Base-by-base conservation (phyloP, 2,329 filamentous ascomycete genomes). In the Phialocephala subalpina region DNA sequence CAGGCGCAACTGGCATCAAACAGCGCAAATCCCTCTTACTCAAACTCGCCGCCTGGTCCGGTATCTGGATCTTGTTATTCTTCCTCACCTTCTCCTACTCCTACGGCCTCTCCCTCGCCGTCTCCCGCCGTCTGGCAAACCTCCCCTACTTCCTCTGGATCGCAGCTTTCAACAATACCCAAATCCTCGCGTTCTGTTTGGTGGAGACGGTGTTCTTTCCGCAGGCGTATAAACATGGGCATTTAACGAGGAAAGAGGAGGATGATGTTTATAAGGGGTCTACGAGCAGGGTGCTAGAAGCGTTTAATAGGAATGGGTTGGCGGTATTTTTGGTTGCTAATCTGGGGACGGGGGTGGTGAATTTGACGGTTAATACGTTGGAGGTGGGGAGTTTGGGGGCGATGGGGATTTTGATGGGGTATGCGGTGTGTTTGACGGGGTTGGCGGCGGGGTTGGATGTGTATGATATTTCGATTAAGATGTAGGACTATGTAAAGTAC, bases 121-220 rank as follows among this genome's bases (percentile, higher is more conserved):
- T 97, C 8, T 98, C 96, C 6, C 90, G 96, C 22, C 90, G 96
- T 0, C 82, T 98, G 64, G 96, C 95, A 9, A 99, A 99, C 74
- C 84, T 97, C 68, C 94, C 96, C 0, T 99, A 99, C 77, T 86
- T 98, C 52, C 83, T 97, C 53, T 98, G 95, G 94, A 91, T 97
- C 8, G 86, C 90, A n/a, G 90, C 93, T 2, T 97, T 96, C 83
- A 99, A 98, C 81, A 90, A 87, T 67, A 83, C 86, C n/a, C 93
- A 97, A 77, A 82, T 99, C 11, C 82, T 92, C 8, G 84, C 90
- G 1, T 97, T 95, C 78, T 94, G 90, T 74, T 77, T 90, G 16
- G 85, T 96, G 27, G 95, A 99, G 77, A 89, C 86, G 2, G 29
- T 92, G 2, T 89, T 94, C 78, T 97, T 97, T 78, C 92, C 93